These are phyloP conservation scores for Gossypium australe DNA, from an alignment of 345 rosid species.

Conservation along the genomic window DNA sequence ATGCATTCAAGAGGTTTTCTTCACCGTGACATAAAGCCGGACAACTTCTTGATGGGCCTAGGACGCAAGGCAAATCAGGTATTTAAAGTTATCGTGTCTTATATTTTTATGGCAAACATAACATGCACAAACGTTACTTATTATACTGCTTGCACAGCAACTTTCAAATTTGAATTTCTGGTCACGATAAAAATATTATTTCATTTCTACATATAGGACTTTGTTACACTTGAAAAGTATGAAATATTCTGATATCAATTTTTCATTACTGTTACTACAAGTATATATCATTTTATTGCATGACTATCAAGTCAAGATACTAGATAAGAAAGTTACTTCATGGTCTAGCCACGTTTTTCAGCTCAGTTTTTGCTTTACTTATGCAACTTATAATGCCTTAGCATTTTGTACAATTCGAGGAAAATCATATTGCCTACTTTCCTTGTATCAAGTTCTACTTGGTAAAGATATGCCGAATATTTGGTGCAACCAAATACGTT, in stretches of 20 bases:
- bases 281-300: slow-evolving; percentile 33
- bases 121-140: too few species aligned
- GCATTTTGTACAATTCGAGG: background rate
- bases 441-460: background rate
- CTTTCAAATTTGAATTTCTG: background rate
- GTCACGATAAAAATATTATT: background rate
- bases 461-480: background rate
- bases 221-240: background rate
- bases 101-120: background rate
- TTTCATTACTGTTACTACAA: slow-evolving; percentile 25
- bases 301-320: background rate
- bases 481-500: slow-evolving; percentile 7
- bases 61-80: slow-evolving; percentile 90
- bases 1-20: slow-evolving; percentile 68
- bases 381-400: background rate
- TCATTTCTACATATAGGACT: background rate
- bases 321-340: background rate
- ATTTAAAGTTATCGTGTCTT: background rate
- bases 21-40: slow-evolving; percentile 89
- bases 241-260: background rate
- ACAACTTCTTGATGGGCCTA: slow-evolving; percentile 78
- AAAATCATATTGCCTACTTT: background rate
- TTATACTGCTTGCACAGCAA: background rate
- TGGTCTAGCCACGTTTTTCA: background rate
- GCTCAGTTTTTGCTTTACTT: background rate